These are phyloP conservation scores for Populus tremula DNA, from an alignment of 345 rosid species.

Conservation along the genomic window DNA sequence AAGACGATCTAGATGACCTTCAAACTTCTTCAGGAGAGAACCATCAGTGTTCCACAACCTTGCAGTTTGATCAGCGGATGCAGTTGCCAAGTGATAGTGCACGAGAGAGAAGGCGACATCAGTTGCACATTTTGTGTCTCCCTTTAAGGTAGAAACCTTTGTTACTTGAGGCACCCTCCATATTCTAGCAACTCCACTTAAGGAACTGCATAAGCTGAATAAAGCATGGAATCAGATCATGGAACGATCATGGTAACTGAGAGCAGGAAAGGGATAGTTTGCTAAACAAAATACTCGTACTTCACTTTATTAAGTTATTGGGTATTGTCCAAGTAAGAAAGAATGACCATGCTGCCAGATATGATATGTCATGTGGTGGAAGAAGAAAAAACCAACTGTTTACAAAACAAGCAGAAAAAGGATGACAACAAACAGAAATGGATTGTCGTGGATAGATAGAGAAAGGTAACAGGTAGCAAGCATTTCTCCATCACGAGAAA, in stretches of 20 bases:
- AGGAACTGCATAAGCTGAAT: conserved; percentile 44
- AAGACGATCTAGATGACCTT: conserved; percentile 92
- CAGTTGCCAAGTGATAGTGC: conserved; percentile 73
- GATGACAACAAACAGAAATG: background rate
- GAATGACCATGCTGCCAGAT: background rate
- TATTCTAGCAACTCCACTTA: conserved; percentile 80
- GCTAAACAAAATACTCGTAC: background rate
- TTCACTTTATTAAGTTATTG: background rate
- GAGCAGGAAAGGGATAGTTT: background rate
- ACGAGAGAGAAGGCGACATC: conserved; percentile 88
- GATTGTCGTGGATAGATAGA: conserved; percentile 10
- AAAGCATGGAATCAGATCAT: conserved; percentile 14
- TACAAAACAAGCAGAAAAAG: background rate
- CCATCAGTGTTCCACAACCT: conserved; percentile 88
- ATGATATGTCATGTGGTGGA: background rate
- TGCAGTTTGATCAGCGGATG: conserved; percentile 96
- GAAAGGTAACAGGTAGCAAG: conserved; percentile 79
- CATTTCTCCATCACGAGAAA: conserved; percentile 69
- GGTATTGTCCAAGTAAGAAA: background rate
- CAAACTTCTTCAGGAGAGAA: conserved; percentile 61
- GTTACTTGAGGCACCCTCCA: conserved; percentile 82
- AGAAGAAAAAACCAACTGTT: background rate
- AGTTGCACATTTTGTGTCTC: conserved; percentile 86
- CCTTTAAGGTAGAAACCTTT: conserved; percentile 61
- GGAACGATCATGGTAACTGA: conserved; percentile 4